Evolutionary conservation across 495 filamentous ascomycete species (phyloP).

Genomic region (Podospora didyma): DNA sequence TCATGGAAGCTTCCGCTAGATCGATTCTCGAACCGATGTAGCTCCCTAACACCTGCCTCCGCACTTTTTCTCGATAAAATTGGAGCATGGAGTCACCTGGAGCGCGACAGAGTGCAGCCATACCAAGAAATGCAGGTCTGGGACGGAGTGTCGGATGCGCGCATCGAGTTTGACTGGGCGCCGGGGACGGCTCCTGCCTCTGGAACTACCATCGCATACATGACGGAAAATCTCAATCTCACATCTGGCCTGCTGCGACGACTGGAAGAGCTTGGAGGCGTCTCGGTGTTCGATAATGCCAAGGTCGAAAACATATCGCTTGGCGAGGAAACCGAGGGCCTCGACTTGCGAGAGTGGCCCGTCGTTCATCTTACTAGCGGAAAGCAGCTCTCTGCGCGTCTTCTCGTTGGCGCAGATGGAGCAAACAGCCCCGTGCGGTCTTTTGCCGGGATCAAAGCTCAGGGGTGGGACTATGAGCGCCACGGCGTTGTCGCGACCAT

Average conservation of each 20-base stretch:
- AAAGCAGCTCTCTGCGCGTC: constrained; percentile 65
- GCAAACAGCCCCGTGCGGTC: constrained; percentile 88
- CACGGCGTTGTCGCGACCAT: constrained; percentile 91
- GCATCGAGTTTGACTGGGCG: constrained; percentile 82
- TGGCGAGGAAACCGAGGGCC: constrained; percentile 61
- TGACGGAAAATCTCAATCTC: constrained; percentile 93
- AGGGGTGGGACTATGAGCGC: constrained; percentile 90
- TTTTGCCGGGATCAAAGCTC: constrained; percentile 79
- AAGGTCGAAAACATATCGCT: constrained; percentile 73
- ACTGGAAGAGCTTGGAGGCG: constrained; percentile 62
- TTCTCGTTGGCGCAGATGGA: constrained; percentile 91
- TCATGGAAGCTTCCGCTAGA: constrained; percentile 60
- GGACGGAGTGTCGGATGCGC: constrained; percentile 85
- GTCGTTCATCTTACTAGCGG: constrained; percentile 63
- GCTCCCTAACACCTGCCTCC: constrained; percentile 86
- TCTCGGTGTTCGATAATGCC: constrained; percentile 68
- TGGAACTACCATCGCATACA: constrained; percentile 73
- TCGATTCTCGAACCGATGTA: constrained; percentile 87
- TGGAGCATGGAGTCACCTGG: constrained; percentile 81
- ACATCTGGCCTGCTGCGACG: constrained; percentile 68
- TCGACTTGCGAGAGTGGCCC: constrained; percentile 84
- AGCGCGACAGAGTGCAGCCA: constrained; percentile 65
- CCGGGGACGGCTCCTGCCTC: constrained; percentile 40
- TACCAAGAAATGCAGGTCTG: constrained; percentile 96
- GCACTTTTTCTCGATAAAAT: constrained; percentile 67